Evolutionary conservation across 169 alveolate genomes (phyloP), one percentile per base, ranked within the genome.

Genomic region (Perkinsus olseni): DNA sequence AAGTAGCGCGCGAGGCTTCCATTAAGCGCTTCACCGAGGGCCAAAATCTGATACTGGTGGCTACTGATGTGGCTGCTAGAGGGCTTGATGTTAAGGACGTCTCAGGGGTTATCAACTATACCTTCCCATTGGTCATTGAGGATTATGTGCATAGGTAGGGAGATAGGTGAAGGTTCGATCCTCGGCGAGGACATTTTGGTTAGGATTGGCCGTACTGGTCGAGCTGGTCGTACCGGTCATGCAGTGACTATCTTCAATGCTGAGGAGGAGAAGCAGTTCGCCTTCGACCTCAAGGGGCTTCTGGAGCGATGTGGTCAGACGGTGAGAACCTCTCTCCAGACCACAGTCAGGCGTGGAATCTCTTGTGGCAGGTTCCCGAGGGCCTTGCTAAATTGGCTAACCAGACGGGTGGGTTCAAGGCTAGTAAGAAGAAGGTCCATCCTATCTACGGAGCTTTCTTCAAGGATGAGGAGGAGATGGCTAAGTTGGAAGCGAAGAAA

Each of bases 141-240:
- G 91, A 50, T 37, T 92, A 38, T 38, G 91, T 92, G 1, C 82
- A 62, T 62, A 62, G 82, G 82, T 62, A 28, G 34, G n/a, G 31
- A 62, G 36, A 62, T 13, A 4, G 82, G 0, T 24, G 31, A 0
- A 24, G 82, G 82, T 62, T 62, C 82, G 82, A 62, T 21, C 34
- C 82, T 24, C 31, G 34, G 82, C 31, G 13, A 62, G 82, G 91
- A 38, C 48, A 74, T 36, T 34, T 62, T 62, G 0, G 21, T 40
- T 31, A 36, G 99, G 95, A 97, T 97, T 34, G 99, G 99, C 17
- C 95, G 99, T 74, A 98, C 99, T 24, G 99, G 99, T 28, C 94
- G 99, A 90, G 99, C 99, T 34, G 99, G 99, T 3, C 95, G 95
- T 36, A 96, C 96, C 74, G 99, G 99, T 10, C 97, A 97, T 8